Conservation (phyloP, 176 grass and related monocot species). For the Ensete ventricosum region DNA sequence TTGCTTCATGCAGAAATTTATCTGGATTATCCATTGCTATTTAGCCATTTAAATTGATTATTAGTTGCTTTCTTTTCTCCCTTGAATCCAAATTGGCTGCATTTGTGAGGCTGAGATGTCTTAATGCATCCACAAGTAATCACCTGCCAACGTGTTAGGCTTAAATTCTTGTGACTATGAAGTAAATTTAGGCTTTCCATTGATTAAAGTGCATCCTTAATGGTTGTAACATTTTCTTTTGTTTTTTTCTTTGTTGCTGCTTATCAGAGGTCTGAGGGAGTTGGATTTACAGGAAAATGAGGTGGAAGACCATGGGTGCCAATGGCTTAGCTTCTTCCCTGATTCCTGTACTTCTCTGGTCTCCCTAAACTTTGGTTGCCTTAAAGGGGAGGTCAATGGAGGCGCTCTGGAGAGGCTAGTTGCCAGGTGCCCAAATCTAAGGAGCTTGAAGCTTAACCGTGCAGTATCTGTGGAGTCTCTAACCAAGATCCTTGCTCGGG, state of each 20-base stretch:
- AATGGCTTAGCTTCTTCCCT: constrained; percentile 79
- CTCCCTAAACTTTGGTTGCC: constrained; percentile 76
- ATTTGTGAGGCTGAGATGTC: too few relatives aligned
- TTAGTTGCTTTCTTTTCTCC: too few relatives aligned
- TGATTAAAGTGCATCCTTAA: not conserved
- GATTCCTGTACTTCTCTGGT: constrained; percentile 69
- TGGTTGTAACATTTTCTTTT: not conserved
- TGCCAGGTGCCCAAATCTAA: constrained; percentile 59
- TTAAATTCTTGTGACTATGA: not conserved
- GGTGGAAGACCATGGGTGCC: constrained; percentile 64
- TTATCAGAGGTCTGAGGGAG: constrained; percentile 51
- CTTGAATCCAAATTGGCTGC: too few relatives aligned
- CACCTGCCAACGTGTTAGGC: too few relatives aligned
- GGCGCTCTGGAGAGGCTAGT: constrained; percentile 60
- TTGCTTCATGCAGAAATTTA: too few relatives aligned
- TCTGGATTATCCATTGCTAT: too few relatives aligned
- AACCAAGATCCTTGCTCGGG: constrained; percentile 41
- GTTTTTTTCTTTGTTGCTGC: not conserved
- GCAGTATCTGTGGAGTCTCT: constrained; percentile 55
- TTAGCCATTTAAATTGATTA: too few relatives aligned
- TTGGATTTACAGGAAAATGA: constrained; percentile 98
- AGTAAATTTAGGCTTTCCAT: too few relatives aligned
- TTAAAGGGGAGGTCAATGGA: constrained; percentile 60
- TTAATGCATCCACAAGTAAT: too few relatives aligned
- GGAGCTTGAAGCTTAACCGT: constrained; percentile 64